These are phyloP conservation scores for Fusarium euwallaceae DNA, from an alignment of 2,329 filamentous ascomycete genomes.

Conservation along the genomic window DNA sequence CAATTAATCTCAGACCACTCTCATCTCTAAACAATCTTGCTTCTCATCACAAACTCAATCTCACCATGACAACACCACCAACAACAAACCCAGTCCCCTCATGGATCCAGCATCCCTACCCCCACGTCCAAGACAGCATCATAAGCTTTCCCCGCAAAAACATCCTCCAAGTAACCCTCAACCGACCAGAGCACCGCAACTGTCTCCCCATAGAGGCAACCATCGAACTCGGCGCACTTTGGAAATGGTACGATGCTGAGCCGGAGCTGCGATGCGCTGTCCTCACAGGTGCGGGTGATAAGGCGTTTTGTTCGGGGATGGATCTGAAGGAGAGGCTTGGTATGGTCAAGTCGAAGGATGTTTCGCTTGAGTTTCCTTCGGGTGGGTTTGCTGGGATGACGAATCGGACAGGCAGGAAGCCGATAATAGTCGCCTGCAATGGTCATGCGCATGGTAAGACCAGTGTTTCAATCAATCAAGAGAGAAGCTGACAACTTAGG, in stretches of 20 bases:
- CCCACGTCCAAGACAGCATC: constrained; percentile 49
- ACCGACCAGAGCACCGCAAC: constrained; percentile 58
- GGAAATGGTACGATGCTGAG: constrained; percentile 64
- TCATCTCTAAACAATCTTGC: not conserved
- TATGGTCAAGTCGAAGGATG: constrained; percentile 46
- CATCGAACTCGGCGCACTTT: constrained; percentile 59
- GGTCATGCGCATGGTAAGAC: constrained; percentile 49
- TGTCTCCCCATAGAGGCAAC: constrained; percentile 54
- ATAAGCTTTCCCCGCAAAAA: constrained; percentile 57
- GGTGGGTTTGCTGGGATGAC: constrained; percentile 53
- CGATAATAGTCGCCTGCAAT: constrained; percentile 50
- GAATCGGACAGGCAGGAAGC: constrained; percentile 51
- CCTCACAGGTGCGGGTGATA: constrained; percentile 63
- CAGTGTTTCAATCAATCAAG: not conserved
- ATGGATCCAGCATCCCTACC: constrained; percentile 52
- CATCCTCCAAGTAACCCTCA: constrained; percentile 60
- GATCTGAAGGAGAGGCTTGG: constrained; percentile 63
- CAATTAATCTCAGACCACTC: not conserved
- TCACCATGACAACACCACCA: constrained; percentile 38
- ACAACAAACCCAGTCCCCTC: constrained; percentile 48
- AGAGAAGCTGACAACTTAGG: constrained; percentile 26
- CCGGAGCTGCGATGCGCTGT: constrained; percentile 63
- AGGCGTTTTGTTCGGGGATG: constrained; percentile 67
- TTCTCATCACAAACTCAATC: not conserved
- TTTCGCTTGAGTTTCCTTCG: constrained; percentile 36